Evolutionary conservation across 176 grass and related monocot genomes (phyloP).

Genomic region (Luzula sylvatica): DNA sequence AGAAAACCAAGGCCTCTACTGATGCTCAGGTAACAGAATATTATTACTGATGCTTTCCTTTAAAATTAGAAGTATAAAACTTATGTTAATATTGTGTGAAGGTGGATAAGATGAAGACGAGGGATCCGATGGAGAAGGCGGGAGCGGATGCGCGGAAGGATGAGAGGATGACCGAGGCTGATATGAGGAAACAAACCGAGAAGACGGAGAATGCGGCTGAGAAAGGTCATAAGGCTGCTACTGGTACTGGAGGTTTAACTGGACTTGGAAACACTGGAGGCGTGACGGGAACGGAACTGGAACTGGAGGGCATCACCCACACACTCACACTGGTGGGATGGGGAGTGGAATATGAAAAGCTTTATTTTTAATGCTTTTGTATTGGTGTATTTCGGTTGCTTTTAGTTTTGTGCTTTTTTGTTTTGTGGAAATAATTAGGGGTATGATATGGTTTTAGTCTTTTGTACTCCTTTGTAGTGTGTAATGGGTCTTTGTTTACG

Average conservation of each 20-base stretch:
- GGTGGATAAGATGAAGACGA: constrained; percentile 54
- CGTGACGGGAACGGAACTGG: too few relatives aligned
- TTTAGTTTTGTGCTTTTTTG: not conserved
- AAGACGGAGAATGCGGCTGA: constrained; percentile 25
- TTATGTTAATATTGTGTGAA: constrained; percentile 5
- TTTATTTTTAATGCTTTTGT: not conserved
- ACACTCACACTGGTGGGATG: not conserved
- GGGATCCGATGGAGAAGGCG: constrained; percentile 39
- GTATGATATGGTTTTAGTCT: not conserved
- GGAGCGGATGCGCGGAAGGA: constrained; percentile 38
- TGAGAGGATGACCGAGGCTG: constrained; percentile 33
- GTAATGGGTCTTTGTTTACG: too few relatives aligned
- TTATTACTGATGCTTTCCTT: not conserved
- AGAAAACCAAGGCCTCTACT: constrained; percentile 49
- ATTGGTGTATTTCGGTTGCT: not conserved
- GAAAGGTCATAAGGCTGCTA: constrained; percentile 7
- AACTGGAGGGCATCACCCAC: not conserved
- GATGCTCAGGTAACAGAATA: constrained; percentile 39
- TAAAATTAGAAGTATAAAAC: not conserved
- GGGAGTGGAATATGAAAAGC: constrained; percentile 3
- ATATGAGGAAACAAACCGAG: constrained; percentile 34
- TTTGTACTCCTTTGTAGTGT: too few relatives aligned
- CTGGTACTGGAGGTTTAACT: not conserved
- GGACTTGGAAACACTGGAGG: not conserved
- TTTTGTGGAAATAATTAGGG: not conserved